These are phyloP conservation scores for Raffaelea ambrosiae DNA, from an alignment of 2,329 filamentous ascomycete genomes.

Conservation along the genomic window DNA sequence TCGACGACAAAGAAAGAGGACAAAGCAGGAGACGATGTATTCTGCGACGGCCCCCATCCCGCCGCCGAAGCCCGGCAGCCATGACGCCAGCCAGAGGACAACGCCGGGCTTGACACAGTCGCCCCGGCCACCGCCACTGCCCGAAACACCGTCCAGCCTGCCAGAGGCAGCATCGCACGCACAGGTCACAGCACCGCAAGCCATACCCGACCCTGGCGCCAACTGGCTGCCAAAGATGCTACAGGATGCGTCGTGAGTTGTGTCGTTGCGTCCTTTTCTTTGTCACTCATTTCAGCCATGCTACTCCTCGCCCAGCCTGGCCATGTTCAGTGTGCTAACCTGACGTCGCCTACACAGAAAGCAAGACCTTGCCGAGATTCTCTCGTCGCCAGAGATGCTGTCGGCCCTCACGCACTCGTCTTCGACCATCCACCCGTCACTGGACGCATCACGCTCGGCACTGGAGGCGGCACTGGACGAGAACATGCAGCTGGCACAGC, in stretches of 20 bases:
- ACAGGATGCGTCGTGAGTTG: conserved; percentile 69
- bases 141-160: conserved; percentile 8
- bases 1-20: too few relatives aligned
- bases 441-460: conserved; percentile 54
- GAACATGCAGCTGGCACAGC: conserved; percentile 62
- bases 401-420: conserved; percentile 64
- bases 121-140: conserved; percentile 31
- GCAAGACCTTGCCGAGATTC: conserved; percentile 64
- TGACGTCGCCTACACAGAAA: conserved; percentile 50
- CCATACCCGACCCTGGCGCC: conserved; percentile 51
- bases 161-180: conserved; percentile 19
- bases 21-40: conserved; percentile 29
- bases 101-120: conserved; percentile 48
- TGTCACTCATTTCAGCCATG: too few relatives aligned
- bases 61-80: conserved; percentile 63
- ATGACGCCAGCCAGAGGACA: conserved; percentile 58
- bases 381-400: conserved; percentile 58
- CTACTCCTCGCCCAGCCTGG: too few relatives aligned
- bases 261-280: background rate
- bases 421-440: conserved; percentile 62
- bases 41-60: conserved; percentile 55
- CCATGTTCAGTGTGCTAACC: background rate
- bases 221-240: conserved; percentile 72
- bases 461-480: conserved; percentile 58
- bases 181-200: conserved; percentile 21